Evolutionary conservation across 148 eudicot species (phyloP).

Genomic region (Rhododendron simsii): DNA sequence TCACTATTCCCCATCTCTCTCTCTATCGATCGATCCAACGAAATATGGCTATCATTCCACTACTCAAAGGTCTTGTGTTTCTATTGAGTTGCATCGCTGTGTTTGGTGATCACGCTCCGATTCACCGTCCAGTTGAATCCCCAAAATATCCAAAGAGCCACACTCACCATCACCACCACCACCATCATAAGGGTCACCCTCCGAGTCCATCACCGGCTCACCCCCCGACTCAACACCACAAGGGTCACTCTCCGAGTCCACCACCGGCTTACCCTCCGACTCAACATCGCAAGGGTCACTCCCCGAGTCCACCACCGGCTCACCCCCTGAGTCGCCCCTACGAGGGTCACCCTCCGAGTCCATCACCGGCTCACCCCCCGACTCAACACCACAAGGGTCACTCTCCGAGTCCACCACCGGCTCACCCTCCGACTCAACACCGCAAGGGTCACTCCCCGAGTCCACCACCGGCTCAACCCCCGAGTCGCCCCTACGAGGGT

Average conservation of each 20-base stretch:
- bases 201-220: not conserved
- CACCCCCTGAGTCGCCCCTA: not conserved
- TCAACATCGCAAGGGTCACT: not conserved
- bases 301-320: not conserved
- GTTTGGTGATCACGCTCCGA: not conserved
- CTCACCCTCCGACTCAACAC: not conserved
- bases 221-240: not conserved
- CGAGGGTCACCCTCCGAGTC: not conserved
- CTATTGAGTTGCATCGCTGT: conserved; percentile 2
- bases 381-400: not conserved
- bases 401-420: not conserved
- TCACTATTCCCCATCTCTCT: not conserved
- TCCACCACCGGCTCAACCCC: not conserved
- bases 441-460: not conserved
- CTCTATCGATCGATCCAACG: not conserved
- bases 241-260: not conserved
- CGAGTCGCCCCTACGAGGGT: not conserved
- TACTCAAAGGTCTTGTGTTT: not conserved
- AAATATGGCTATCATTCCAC: conserved; percentile 1
- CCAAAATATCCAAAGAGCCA: not conserved
- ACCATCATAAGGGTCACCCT: not conserved
- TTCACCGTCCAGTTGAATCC: not conserved
- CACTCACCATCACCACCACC: not conserved
- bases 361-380: not conserved
- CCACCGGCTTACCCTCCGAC: not conserved